phyloP scores from a whole-genome alignment of 2,329 filamentous ascomycete species.

The Penicillium palitans region DNA sequence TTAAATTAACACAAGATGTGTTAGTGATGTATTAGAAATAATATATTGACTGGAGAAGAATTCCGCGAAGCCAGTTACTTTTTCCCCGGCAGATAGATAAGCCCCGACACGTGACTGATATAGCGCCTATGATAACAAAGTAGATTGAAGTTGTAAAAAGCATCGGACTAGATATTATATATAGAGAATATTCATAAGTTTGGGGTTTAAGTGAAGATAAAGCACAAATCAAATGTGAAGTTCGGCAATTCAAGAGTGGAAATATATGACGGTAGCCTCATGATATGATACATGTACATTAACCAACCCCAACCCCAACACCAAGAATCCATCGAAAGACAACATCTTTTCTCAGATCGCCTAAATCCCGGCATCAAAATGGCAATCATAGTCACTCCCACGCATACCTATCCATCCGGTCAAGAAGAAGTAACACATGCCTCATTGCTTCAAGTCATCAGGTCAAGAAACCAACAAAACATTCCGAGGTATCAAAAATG shows the following conservation, averaged over 20 bases:
- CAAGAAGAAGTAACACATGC: background rate
- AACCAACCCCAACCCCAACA: background rate
- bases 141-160: background rate
- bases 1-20: background rate
- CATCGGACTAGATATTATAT: background rate
- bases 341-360: background rate
- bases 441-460: background rate
- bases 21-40: background rate
- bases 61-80: conserved; percentile 1
- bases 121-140: background rate
- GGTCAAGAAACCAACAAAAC: background rate
- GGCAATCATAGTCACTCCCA: background rate
- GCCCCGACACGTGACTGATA: background rate
- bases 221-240: background rate
- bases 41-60: background rate
- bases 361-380: background rate
- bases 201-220: background rate
- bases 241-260: conserved; percentile 2
- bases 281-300: conserved; percentile 6
- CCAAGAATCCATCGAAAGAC: background rate
- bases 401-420: background rate
- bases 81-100: background rate
- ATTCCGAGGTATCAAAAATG: background rate
- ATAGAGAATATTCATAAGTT: background rate
- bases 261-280: background rate